A percentile compares a stretch with the other conserved stretches of the same genome.
Conservation (phyloP, 805 yeast genomes). For the Myxozyma monticola region DNA sequence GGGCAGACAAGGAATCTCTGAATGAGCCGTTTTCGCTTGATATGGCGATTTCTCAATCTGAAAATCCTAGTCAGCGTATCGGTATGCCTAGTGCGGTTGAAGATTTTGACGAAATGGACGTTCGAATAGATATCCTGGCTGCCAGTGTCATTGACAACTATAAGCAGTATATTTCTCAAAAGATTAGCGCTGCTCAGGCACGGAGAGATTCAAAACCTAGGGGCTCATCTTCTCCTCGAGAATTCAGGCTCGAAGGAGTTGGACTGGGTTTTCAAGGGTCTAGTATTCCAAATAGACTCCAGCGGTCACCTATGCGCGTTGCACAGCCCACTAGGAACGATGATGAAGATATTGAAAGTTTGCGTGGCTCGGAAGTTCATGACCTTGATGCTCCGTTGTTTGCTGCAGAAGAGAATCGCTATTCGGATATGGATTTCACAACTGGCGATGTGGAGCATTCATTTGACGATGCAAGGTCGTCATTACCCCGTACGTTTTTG, state of each 20-base stretch:
- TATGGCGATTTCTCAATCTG: background rate
- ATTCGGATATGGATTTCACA: background rate
- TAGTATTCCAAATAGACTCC: background rate
- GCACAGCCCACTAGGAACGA: constrained; percentile 2
- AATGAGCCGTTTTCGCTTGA: background rate
- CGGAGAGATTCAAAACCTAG: too few species aligned
- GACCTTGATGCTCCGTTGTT: background rate
- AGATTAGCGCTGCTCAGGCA: background rate
- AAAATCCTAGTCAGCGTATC: background rate
- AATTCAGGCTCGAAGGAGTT: background rate
- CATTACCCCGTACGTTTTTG: background rate
- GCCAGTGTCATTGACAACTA: constrained; percentile 30
- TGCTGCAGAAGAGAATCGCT: background rate
- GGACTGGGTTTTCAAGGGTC: constrained; percentile 5
- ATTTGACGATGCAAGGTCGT: background rate
- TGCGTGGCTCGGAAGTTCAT: constrained; percentile 3
- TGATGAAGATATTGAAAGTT: constrained; percentile 5
- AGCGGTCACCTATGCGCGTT: constrained; percentile 6
- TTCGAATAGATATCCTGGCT: constrained; percentile 38
- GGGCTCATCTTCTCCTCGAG: background rate
- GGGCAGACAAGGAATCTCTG: background rate
- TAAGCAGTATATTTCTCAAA: constrained; percentile 7
- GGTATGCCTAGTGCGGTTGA: background rate
- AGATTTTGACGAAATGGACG: constrained; percentile 6
- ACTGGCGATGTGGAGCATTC: background rate